phyloP scores from a whole-genome alignment of 2,329 filamentous ascomycete species.

The Aspergillus terreus region DNA sequence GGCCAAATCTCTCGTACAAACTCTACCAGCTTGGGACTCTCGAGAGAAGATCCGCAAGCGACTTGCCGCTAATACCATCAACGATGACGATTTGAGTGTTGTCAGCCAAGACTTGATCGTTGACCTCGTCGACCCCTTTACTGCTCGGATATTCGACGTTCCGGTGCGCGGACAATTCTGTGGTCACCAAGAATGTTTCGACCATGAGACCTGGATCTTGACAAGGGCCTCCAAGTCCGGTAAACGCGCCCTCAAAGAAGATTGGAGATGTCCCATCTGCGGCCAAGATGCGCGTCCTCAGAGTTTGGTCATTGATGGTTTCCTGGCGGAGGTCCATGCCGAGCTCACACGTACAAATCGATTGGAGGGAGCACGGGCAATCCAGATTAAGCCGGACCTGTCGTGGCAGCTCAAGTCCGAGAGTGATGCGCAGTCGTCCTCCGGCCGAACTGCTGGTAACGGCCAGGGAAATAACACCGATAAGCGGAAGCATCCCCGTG shows the following conservation, averaged over 20 bases:
- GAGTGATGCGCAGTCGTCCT: constrained; percentile 13
- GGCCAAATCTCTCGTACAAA: constrained; percentile 38
- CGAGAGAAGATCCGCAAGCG: constrained; percentile 55
- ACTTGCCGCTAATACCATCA: constrained; percentile 35
- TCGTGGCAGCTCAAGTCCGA: constrained; percentile 57
- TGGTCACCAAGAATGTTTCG: constrained; percentile 81
- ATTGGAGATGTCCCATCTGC: constrained; percentile 88
- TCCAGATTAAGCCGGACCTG: constrained; percentile 62
- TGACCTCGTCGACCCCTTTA: constrained; percentile 66
- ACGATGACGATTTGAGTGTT: constrained; percentile 60
- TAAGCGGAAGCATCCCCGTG: constrained; percentile 16
- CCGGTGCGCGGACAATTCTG: constrained; percentile 71
- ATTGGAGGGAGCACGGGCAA: constrained; percentile 54
- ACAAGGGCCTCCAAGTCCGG: constrained; percentile 53
- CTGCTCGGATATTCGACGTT: constrained; percentile 58
- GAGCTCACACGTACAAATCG: constrained; percentile 50
- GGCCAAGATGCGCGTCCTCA: constrained; percentile 70
- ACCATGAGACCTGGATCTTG: constrained; percentile 74
- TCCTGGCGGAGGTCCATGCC: constrained; percentile 60
- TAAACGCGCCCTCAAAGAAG: constrained; percentile 43
- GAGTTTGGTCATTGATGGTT: constrained; percentile 69
- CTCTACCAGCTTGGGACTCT: constrained; percentile 48
- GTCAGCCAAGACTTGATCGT: constrained; percentile 57
- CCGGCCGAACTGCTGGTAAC: background rate
- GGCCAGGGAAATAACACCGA: background rate